These are phyloP conservation scores for Eucalyptus globulus DNA, from an alignment of 345 rosid genomes.

Conservation along the genomic window DNA sequence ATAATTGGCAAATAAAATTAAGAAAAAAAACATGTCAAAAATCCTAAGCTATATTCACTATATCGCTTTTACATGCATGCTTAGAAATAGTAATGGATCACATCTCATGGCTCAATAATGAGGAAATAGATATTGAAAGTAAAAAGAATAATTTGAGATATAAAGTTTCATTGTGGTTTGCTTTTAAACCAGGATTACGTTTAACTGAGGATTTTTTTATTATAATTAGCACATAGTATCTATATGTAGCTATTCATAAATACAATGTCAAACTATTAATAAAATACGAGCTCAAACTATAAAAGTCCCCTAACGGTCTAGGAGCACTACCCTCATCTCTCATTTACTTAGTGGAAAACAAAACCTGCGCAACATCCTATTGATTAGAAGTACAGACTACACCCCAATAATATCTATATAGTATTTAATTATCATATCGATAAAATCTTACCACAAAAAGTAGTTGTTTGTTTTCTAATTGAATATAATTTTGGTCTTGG, in stretches of 20 bases:
- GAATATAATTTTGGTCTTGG: not conserved
- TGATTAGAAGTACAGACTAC: no score
- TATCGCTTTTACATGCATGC: not conserved
- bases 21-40: no score
- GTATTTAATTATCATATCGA: not conserved
- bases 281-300: rapidly evolving
- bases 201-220: no score
- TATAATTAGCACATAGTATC: no score
- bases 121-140: no score
- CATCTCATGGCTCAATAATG: not conserved
- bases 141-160: no score
- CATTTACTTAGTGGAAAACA: rapidly evolving
- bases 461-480: not conserved
- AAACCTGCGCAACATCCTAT: rapidly evolving
- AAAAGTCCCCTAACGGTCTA: rapidly evolving
- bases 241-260: no score
- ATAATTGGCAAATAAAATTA: no score
- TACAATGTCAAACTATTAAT: rapidly evolving
- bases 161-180: rapidly evolving
- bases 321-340: rapidly evolving
- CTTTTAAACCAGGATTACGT: rapidly evolving
- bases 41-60: not conserved
- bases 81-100: not conserved
- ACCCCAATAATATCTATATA: no score
- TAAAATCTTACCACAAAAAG: not conserved